Evolutionary conservation across 768 basidiomycete genomes (phyloP), one percentile per base, ranked within the genome.

Genomic region (Macrolepiota albuminosa): DNA sequence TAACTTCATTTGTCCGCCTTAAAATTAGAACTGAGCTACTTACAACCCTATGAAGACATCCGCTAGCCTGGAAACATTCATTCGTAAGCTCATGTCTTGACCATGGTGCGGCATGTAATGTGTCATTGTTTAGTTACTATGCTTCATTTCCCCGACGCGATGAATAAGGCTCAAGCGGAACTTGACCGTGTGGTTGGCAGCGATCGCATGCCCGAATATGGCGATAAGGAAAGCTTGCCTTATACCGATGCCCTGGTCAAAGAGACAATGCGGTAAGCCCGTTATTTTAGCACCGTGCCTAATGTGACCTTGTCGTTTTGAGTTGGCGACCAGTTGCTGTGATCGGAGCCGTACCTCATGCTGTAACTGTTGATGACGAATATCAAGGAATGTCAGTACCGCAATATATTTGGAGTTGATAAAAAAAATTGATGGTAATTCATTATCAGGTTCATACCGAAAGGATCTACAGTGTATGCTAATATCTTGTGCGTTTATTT

Each of bases 181-280:
- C 57, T 81, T 18, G 76, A 79, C 55, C 48, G 64, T 0, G 70
- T 77, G 6, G 62, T 77, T 4, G 76, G 77, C 0, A 57, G 58
- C 16, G 73, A 76, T 51, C 68, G 78, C 29, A 71, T 81, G 66
- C 79, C 79, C 11, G 73, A 71, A 40, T 73, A 73, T 53, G 67
- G 68, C 3, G 77, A 79, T 53, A 66, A 67, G 53, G 70, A 68
- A 9, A 66, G 61, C 46, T 67, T 79, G 14, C 75, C 76, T 3
- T 79, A 75, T 56, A 64, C 77, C 42, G 67, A 68, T 24, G 76
- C 75, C 0, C 33, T 79, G 18, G 67, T 79, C 2, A 76, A 74
- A 54, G 78, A 79, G 60, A 72, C 76, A 4, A 64, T 78, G 29
- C 66, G 75, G 64, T 61, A 10, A 26, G 58, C 18, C 18, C 29